Evolutionary conservation across 2,329 filamentous ascomycete species (phyloP).

Genomic region (Cladophialophora yegresii): DNA sequence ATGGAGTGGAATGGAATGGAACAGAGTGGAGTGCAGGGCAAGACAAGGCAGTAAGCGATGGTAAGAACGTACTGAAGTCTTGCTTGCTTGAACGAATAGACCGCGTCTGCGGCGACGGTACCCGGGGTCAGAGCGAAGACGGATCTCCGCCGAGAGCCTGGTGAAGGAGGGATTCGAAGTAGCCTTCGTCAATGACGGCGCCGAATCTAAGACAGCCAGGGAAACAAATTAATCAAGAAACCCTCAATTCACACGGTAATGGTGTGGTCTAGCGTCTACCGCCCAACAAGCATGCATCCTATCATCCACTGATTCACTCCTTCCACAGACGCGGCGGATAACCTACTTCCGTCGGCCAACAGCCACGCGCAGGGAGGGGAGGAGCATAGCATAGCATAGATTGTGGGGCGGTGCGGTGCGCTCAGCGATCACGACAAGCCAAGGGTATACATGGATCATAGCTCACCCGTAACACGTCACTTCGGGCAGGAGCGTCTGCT

Average conservation of each 20-base stretch:
- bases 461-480: conserved; percentile 47
- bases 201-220: conserved; percentile 33
- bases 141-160: conserved; percentile 17
- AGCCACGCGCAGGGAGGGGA: no score
- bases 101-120: neutral
- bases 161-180: conserved; percentile 27
- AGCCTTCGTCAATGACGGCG: conserved; percentile 36
- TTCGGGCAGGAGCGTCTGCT: conserved; percentile 38
- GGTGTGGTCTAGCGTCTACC: no score
- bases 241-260: no score
- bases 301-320: neutral
- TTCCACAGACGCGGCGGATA: neutral
- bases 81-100: no score
- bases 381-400: neutral
- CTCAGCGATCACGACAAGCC: neutral
- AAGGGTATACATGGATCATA: neutral
- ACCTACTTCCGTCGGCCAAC: no score
- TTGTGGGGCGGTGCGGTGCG: neutral
- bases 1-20: neutral
- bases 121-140: neutral
- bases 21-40: neutral
- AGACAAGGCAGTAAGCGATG: neutral
- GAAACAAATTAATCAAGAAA: neutral
- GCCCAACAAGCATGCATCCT: no score
- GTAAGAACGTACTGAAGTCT: neutral